A percentile compares a stretch with the other conserved stretches of the same genome.
Evolutionary conservation across 2,329 filamentous ascomycete genomes (phyloP).

Genomic region (Cladosporium halotolerans): DNA sequence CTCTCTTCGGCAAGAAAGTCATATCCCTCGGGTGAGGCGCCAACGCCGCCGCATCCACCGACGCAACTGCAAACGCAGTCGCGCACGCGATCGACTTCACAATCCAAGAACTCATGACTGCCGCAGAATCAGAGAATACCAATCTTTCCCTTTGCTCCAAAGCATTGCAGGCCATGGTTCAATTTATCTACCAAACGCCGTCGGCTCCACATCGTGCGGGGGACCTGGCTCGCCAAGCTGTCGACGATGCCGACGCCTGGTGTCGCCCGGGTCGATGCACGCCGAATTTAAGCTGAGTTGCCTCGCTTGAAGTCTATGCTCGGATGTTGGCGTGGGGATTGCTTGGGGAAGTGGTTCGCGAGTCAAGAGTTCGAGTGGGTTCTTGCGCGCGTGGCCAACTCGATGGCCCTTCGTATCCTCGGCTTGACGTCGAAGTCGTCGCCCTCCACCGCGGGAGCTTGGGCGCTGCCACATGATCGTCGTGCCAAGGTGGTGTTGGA

Average conservation of each 20-base stretch:
- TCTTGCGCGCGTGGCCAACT: too few relatives aligned
- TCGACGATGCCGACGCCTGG: background rate
- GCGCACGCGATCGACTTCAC: constrained; percentile 5
- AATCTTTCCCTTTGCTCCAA: too few relatives aligned
- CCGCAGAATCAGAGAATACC: too few relatives aligned
- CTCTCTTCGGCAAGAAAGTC: constrained; percentile 3
- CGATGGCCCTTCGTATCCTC: too few relatives aligned
- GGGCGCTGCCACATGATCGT: too few relatives aligned
- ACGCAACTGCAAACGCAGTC: constrained; percentile 1
- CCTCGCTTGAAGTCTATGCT: constrained; percentile 4
- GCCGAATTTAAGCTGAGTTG: constrained; percentile 10
- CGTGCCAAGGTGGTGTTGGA: too few relatives aligned
- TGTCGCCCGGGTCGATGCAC: background rate
- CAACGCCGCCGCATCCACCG: constrained; percentile 1
- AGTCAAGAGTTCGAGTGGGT: too few relatives aligned
- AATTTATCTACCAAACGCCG: background rate
- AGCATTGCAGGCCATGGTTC: too few relatives aligned
- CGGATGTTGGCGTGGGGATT: too few relatives aligned
- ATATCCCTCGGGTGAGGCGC: constrained; percentile 5
- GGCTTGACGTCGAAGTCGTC: too few relatives aligned
- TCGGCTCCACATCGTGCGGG: constrained; percentile 11
- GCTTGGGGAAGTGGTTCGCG: too few relatives aligned
- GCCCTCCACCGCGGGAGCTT: too few relatives aligned
- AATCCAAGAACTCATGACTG: background rate
- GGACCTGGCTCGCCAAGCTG: constrained; percentile 8